phyloP scores from a whole-genome alignment of 371 early-diverging fungal genomes.

The Actinomortierella ambigua region DNA sequence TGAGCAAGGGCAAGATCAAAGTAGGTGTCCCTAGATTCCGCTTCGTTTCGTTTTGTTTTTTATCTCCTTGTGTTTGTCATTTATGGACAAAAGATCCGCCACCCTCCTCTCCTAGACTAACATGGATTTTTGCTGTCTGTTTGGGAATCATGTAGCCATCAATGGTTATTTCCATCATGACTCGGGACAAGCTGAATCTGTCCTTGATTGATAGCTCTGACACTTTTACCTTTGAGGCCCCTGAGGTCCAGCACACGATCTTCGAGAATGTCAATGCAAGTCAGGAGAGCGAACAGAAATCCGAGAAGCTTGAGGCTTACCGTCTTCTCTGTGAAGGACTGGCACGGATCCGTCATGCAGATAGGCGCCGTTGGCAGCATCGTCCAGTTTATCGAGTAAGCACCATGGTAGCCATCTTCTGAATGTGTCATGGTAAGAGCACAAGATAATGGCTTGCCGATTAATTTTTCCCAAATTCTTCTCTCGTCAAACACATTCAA shows the following conservation, averaged over 20 bases:
- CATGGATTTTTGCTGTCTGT: too few relatives aligned
- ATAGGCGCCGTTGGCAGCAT: constrained; percentile 72
- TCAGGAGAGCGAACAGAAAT: constrained; percentile 17
- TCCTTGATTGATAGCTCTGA: constrained; percentile 4
- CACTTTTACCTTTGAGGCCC: constrained; percentile 39
- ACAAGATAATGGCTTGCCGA: neutral
- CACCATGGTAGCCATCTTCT: neutral
- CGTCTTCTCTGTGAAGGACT: constrained; percentile 54
- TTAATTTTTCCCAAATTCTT: neutral
- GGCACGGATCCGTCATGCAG: constrained; percentile 51
- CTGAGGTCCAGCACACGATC: constrained; percentile 16
- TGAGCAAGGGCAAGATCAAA: constrained; percentile 50
- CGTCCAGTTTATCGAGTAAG: constrained; percentile 67
- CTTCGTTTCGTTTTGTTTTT: neutral
- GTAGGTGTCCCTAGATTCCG: constrained; percentile 25
- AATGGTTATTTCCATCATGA: too few relatives aligned
- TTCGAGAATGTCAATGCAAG: constrained; percentile 7
- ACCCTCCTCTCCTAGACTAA: too few relatives aligned
- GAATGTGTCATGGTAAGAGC: neutral
- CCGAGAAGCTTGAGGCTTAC: constrained; percentile 45
- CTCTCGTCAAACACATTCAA: neutral
- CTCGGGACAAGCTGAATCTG: too few relatives aligned
- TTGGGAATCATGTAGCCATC: too few relatives aligned
- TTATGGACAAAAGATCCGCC: too few relatives aligned
- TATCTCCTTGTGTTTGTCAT: neutral